Evolutionary conservation across 2,329 filamentous ascomycete genomes (phyloP).

Genomic region (Penicillium sp.): DNA sequence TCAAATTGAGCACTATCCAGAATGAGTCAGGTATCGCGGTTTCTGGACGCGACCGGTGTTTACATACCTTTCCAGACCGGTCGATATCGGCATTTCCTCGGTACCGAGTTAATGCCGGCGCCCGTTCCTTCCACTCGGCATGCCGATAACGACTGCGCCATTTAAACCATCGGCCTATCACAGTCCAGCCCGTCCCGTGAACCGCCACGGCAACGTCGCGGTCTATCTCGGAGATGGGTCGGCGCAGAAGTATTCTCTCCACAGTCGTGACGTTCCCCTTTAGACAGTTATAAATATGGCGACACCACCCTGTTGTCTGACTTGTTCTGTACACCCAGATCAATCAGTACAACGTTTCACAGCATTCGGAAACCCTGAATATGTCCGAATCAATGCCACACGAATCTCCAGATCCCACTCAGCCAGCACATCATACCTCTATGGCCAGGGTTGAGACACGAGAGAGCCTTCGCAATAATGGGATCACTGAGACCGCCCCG

Average conservation of each 20-base stretch:
- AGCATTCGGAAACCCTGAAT: neutral
- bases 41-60: too few relatives aligned
- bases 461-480: slow-evolving; percentile 23
- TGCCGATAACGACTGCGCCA: neutral
- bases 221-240: slow-evolving; percentile 21
- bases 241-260: slow-evolving; percentile 6
- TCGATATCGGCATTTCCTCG: slow-evolving; percentile 17
- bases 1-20: too few relatives aligned
- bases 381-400: slow-evolving; percentile 13
- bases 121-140: too few relatives aligned
- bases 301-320: neutral
- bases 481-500: slow-evolving; percentile 23
- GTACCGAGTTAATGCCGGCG: slow-evolving; percentile 13
- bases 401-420: slow-evolving; percentile 1
- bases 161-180: neutral
- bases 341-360: neutral
- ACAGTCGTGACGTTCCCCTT: neutral
- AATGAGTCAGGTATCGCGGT: too few relatives aligned
- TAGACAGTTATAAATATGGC: slow-evolving; percentile 14
- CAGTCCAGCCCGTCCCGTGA: slow-evolving; percentile 2
- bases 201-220: neutral
- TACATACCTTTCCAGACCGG: too few relatives aligned
- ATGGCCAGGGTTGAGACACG: slow-evolving; percentile 18
- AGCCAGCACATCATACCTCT: slow-evolving; percentile 1
- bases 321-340: neutral